Conservation (phyloP, 2,329 filamentous ascomycete species). For the Exophiala sideris region DNA sequence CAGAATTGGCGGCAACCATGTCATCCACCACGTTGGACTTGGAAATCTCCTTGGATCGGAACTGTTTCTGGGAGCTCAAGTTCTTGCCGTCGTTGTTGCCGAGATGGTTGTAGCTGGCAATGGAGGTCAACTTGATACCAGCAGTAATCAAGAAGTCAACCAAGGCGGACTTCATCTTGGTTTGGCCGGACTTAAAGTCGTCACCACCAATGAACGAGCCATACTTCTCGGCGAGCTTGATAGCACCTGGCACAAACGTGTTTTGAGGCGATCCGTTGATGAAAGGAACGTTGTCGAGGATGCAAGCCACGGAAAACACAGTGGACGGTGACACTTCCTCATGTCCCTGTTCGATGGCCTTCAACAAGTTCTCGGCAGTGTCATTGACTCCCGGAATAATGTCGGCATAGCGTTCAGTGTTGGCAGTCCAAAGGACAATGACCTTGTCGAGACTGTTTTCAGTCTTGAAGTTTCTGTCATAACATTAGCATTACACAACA, state of each 20-base stretch:
- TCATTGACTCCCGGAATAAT: conserved; percentile 88
- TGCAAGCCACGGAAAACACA: conserved; percentile 90
- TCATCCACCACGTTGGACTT: conserved; percentile 99
- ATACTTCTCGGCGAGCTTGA: conserved; percentile 83
- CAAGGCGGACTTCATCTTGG: conserved; percentile 99
- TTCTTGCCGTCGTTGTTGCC: conserved; percentile 99
- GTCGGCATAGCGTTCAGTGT: conserved; percentile 95
- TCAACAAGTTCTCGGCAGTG: conserved; percentile 88
- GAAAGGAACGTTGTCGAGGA: conserved; percentile 85
- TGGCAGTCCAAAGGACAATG: conserved; percentile 97
- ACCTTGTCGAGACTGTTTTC: conserved; percentile 85
- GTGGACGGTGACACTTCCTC: conserved; percentile 92
- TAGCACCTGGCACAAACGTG: conserved; percentile 92
- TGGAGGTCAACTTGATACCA: conserved; percentile 97
- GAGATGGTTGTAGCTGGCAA: conserved; percentile 98
- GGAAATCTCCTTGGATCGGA: conserved; percentile 99
- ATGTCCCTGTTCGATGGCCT: conserved; percentile 81
- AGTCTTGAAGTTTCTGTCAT: conserved; percentile 75
- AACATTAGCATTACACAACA: conserved; percentile 2
- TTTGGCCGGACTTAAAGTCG: conserved; percentile 99
- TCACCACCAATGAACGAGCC: conserved; percentile 92
- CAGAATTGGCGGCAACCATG: conserved; percentile 94
- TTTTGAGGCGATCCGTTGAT: conserved; percentile 99
- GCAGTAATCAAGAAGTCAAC: conserved; percentile 98
- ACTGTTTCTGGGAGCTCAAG: conserved; percentile 93